Evolutionary conservation across 2,329 filamentous ascomycete species (phyloP).

Genomic region (Alternaria longipes): DNA sequence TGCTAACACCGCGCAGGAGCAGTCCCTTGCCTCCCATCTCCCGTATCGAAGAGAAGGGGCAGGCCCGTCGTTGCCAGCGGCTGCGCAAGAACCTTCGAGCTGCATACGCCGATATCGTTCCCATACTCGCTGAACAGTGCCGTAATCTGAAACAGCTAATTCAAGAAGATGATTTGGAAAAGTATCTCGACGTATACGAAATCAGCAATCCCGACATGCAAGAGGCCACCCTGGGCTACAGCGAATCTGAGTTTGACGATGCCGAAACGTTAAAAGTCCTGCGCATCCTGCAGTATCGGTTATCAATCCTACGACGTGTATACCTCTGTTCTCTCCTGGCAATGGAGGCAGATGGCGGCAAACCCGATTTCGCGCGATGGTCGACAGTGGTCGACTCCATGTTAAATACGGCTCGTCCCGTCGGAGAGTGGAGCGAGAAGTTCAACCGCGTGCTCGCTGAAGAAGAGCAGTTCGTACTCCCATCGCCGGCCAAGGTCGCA

Average conservation of each 20-base stretch:
- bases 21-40: constrained; percentile 91
- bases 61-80: constrained; percentile 79
- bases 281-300: constrained; percentile 70
- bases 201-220: constrained; percentile 58
- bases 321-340: constrained; percentile 90
- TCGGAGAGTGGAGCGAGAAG: constrained; percentile 69
- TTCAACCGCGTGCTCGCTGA: constrained; percentile 77
- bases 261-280: constrained; percentile 80
- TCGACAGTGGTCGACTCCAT: constrained; percentile 79
- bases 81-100: constrained; percentile 79
- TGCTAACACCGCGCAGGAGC: constrained; percentile 66
- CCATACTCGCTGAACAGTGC: constrained; percentile 75
- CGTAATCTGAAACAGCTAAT: constrained; percentile 75
- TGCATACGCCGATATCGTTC: constrained; percentile 74
- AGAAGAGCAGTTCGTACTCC: constrained; percentile 70
- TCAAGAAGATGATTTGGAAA: constrained; percentile 83
- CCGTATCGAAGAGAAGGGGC: constrained; percentile 83
- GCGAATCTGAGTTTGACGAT: constrained; percentile 76
- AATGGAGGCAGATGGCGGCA: constrained; percentile 81
- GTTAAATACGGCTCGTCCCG: constrained; percentile 68
- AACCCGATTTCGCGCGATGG: constrained; percentile 81
- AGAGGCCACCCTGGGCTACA: constrained; percentile 63
- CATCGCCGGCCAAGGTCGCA: constrained; percentile 66
- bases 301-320: constrained; percentile 82
- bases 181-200: constrained; percentile 80